Percentiles rank a stretch among this genome's conserved stretches.
Evolutionary conservation across 495 filamentous ascomycete genomes (phyloP).

Genomic region (Clavariopsis aquatica): DNA sequence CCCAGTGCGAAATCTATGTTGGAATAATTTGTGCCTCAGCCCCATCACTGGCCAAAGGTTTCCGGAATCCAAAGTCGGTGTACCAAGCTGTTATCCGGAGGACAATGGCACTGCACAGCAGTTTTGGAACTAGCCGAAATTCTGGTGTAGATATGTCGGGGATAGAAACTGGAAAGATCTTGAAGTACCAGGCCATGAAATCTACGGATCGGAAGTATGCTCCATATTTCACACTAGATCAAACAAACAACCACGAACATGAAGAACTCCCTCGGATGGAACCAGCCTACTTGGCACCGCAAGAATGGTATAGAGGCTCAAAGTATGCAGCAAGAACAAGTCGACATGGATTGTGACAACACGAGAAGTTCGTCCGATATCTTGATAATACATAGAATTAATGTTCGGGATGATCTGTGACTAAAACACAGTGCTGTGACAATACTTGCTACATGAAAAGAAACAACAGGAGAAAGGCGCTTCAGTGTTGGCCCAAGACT

Average conservation of each 20-base stretch:
- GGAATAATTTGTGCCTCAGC: slow-evolving; percentile 12
- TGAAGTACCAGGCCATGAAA: neutral
- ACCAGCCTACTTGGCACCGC: neutral
- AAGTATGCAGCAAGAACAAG: too few relatives aligned
- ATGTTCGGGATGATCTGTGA: too few relatives aligned
- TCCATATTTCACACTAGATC: neutral
- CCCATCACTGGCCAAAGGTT: neutral
- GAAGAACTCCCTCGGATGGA: neutral
- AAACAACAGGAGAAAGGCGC: too few relatives aligned
- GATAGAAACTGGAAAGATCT: neutral
- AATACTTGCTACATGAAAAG: too few relatives aligned
- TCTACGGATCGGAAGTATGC: slow-evolving; percentile 14
- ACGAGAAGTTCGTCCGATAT: too few relatives aligned
- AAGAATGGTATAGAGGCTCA: neutral
- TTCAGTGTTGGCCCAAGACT: too few relatives aligned
- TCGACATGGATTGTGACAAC: too few relatives aligned
- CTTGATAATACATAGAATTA: too few relatives aligned
- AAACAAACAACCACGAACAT: neutral
- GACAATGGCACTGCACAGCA: neutral
- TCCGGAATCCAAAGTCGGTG: neutral
- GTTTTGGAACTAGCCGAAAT: neutral
- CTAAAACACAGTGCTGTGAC: too few relatives aligned
- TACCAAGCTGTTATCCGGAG: slow-evolving; percentile 2
- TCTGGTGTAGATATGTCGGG: neutral
- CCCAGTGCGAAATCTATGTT: slow-evolving; percentile 11